These are phyloP conservation scores for Xylariaceae sp. DNA, from an alignment of 2,329 filamentous ascomycete genomes.

Conservation along the genomic window DNA sequence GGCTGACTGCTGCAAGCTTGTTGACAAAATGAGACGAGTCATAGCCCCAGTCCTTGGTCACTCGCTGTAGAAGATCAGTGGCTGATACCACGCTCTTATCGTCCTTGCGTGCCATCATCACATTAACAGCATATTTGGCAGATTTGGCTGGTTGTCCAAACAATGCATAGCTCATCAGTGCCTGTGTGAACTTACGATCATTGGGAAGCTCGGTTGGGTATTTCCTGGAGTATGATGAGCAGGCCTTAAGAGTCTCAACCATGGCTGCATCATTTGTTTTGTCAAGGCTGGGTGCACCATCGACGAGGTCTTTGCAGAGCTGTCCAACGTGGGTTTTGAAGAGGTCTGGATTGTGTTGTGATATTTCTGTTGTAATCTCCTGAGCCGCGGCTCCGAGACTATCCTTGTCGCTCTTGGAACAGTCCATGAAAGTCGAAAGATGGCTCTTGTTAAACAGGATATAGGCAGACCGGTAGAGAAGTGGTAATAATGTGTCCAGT, in stretches of 20 bases:
- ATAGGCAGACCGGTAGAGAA: constrained; percentile 83
- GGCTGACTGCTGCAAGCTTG: constrained; percentile 73
- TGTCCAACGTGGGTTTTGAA: constrained; percentile 93
- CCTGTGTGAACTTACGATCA: constrained; percentile 80
- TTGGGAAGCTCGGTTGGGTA: constrained; percentile 84
- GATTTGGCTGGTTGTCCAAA: constrained; percentile 82
- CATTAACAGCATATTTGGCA: constrained; percentile 92
- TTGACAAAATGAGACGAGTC: constrained; percentile 77
- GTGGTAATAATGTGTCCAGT: constrained; percentile 79
- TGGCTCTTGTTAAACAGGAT: constrained; percentile 95
- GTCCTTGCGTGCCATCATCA: constrained; percentile 76
- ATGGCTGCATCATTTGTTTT: constrained; percentile 73
- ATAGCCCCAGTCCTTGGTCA: constrained; percentile 76
- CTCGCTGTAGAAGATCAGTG: constrained; percentile 80
- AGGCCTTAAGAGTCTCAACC: constrained; percentile 93
- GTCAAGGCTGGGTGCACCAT: constrained; percentile 75
- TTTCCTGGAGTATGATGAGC: constrained; percentile 86
- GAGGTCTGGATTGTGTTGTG: constrained; percentile 83
- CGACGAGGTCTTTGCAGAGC: constrained; percentile 83
- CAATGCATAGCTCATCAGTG: constrained; percentile 82
- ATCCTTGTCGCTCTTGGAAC: constrained; percentile 82
- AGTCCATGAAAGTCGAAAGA: constrained; percentile 86
- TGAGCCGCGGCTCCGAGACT: constrained; percentile 81
- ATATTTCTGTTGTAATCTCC: constrained; percentile 90
- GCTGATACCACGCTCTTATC: constrained; percentile 83